phyloP scores from a whole-genome alignment of 2,329 filamentous ascomycete genomes.

The Nemania sp. region DNA sequence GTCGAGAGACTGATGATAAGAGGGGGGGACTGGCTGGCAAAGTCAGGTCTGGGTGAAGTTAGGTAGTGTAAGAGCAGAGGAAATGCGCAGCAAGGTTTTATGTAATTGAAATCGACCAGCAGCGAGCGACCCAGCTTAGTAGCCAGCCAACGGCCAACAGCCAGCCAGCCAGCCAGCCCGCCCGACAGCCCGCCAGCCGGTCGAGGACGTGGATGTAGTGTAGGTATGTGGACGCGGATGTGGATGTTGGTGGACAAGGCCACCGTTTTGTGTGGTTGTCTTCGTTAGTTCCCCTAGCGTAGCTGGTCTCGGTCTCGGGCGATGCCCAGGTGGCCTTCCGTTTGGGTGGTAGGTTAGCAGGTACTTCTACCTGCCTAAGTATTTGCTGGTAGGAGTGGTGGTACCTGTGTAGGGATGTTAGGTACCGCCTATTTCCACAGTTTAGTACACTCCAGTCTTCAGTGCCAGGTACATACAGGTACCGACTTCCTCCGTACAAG shows the following conservation, averaged over 20 bases:
- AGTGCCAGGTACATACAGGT: no score
- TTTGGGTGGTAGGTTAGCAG: no score
- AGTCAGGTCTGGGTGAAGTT: constrained; percentile 43
- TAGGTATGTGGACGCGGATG: background rate
- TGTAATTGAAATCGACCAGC: constrained; percentile 48
- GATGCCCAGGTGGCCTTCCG: background rate
- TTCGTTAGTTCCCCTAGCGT: constrained; percentile 2
- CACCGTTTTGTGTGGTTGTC: constrained; percentile 8
- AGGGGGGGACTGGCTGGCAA: constrained; percentile 28
- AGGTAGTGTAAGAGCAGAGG: constrained; percentile 48
- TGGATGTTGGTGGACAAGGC: constrained; percentile 2
- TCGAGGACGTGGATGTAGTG: constrained; percentile 3
- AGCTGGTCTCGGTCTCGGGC: background rate
- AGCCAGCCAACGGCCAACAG: no score
- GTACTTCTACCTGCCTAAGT: no score
- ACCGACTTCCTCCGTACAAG: background rate
- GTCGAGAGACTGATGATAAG: constrained; percentile 36
- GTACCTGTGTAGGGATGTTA: no score
- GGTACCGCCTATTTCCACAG: no score
- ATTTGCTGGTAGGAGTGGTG: no score
- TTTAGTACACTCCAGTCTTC: no score
- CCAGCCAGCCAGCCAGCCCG: constrained; percentile 7
- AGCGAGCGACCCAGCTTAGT: background rate
- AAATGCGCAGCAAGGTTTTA: constrained; percentile 51
- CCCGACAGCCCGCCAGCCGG: constrained; percentile 8